phyloP scores from a whole-genome alignment of 441 rosid species.

The Brassica balearica region DNA sequence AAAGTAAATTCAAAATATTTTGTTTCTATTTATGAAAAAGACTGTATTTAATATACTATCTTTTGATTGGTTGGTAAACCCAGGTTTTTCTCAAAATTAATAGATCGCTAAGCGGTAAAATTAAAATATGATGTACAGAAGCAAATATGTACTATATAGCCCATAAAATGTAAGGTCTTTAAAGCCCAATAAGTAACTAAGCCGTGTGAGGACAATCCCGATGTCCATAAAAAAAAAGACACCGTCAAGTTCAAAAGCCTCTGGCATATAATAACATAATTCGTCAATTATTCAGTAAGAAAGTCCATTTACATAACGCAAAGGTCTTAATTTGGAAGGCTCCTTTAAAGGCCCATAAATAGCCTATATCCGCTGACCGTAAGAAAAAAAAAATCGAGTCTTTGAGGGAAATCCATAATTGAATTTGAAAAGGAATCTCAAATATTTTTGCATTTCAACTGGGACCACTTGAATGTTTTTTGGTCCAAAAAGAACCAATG shows the following conservation, averaged over 20 bases:
- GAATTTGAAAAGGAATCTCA: background rate
- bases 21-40: too few relatives aligned
- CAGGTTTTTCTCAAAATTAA: too few relatives aligned
- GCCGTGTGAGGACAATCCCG: background rate
- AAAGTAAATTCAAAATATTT: too few relatives aligned
- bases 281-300: background rate
- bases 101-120: background rate
- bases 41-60: too few relatives aligned
- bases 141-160: background rate
- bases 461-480: conserved; percentile 3
- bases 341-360: background rate
- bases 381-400: too few relatives aligned
- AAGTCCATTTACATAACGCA: background rate
- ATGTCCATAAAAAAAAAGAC: background rate
- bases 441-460: background rate
- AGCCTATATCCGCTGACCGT: background rate
- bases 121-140: background rate
- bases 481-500: conserved; percentile 16
- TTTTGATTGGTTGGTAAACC: too few relatives aligned
- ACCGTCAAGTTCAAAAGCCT: background rate
- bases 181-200: background rate
- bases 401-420: too few relatives aligned
- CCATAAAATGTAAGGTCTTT: background rate
- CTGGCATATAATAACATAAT: background rate
- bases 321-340: background rate